phyloP scores from a whole-genome alignment of 2,329 filamentous ascomycete genomes.

The Colletotrichum filicis region DNA sequence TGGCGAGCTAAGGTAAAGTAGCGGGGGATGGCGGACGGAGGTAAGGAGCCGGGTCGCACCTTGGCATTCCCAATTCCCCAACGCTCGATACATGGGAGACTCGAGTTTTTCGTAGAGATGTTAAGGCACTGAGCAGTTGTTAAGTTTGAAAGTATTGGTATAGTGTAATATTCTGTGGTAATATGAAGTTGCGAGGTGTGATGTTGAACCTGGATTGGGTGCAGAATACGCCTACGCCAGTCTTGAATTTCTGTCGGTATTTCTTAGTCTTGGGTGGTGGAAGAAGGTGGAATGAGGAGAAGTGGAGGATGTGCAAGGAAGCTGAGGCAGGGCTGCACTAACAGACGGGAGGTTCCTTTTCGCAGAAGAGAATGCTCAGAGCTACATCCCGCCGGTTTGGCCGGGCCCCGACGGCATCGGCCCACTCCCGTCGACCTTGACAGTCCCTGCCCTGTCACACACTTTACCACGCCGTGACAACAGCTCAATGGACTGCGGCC shows the following conservation, averaged over 20 bases:
- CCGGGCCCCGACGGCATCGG: background rate
- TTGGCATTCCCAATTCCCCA: background rate
- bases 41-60: background rate
- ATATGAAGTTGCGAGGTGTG: conserved; percentile 2
- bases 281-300: conserved; percentile 25
- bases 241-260: conserved; percentile 14
- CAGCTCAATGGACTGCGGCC: conserved; percentile 29
- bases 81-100: background rate
- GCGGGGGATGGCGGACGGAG: background rate
- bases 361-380: background rate
- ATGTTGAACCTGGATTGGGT: conserved; percentile 3
- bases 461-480: conserved; percentile 11
- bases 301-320: background rate
- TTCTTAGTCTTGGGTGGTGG: conserved; percentile 1
- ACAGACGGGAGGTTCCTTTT: background rate
- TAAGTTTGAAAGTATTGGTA: too few species aligned
- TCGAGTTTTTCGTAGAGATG: background rate
- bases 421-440: background rate
- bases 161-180: background rate
- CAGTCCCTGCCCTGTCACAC: background rate
- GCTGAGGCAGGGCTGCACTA: background rate
- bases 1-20: background rate
- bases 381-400: background rate
- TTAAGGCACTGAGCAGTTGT: background rate
- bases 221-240: background rate